Evolutionary conservation across 139 green algal species (phyloP).

Genomic region (Volvox africanus): DNA sequence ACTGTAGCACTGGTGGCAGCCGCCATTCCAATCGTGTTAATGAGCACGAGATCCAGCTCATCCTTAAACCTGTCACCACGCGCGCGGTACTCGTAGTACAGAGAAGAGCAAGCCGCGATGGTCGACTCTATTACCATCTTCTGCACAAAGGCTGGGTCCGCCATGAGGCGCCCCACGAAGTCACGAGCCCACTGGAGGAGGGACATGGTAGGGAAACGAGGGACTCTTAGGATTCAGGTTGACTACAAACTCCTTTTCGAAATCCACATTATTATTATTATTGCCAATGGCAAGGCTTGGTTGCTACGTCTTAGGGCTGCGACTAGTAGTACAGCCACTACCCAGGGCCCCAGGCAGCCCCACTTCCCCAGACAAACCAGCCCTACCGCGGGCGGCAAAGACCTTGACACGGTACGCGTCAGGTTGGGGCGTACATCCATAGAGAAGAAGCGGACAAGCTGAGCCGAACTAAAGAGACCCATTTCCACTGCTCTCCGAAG

Average conservation of each 20-base stretch:
- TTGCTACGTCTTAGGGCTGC: no score
- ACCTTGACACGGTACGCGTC: slow-evolving; percentile 85
- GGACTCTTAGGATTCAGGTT: no score
- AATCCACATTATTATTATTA: no score
- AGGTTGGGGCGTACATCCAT: slow-evolving; percentile 93
- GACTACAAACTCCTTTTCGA: no score
- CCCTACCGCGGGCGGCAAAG: slow-evolving; percentile 76
- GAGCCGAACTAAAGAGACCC: slow-evolving; percentile 92
- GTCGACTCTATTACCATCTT: slow-evolving; percentile 93
- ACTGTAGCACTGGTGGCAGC: slow-evolving; percentile 88
- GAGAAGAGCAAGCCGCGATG: slow-evolving; percentile 76
- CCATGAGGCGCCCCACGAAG: slow-evolving; percentile 96
- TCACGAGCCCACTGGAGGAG: slow-evolving; percentile 76
- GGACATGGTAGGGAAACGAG: background rate
- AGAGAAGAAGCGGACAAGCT: slow-evolving; percentile 93
- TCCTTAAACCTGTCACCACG: slow-evolving; percentile 64
- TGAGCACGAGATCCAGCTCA: slow-evolving; percentile 92
- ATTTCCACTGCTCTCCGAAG: slow-evolving; percentile 92
- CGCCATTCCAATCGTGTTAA: slow-evolving; percentile 88
- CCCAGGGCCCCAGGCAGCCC: no score
- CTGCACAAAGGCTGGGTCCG: slow-evolving; percentile 95
- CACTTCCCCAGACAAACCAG: background rate
- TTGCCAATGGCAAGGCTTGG: no score
- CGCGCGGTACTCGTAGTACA: slow-evolving; percentile 85
- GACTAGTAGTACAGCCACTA: no score